These are phyloP conservation scores for Podila epicladia DNA, from an alignment of 192 early-diverging fungal genomes.

Conservation along the genomic window DNA sequence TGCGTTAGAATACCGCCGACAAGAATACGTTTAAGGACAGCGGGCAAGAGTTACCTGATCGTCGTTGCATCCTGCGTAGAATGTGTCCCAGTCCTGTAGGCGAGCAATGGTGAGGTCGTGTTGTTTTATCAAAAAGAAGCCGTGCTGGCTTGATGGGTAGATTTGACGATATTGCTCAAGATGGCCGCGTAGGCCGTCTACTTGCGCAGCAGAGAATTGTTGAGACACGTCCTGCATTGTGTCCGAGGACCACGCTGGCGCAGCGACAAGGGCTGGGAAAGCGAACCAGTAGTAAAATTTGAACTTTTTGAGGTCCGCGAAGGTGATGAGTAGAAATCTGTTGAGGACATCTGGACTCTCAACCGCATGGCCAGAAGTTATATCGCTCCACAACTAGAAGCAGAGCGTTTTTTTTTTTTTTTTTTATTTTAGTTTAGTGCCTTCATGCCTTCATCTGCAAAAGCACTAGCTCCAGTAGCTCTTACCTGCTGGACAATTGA, in stretches of 20 bases:
- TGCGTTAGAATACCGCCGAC: neutral
- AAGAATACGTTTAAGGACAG: neutral
- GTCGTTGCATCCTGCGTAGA: conserved; percentile 51
- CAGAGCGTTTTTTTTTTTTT: conserved; percentile 7
- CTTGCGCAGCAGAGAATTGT: conserved; percentile 12
- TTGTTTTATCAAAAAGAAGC: conserved; percentile 53
- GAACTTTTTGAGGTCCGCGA: conserved; percentile 97
- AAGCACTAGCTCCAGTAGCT: neutral
- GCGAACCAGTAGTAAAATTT: conserved; percentile 95
- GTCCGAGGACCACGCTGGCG: conserved; percentile 63
- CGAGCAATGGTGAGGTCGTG: conserved; percentile 15
- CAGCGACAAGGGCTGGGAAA: conserved; percentile 86
- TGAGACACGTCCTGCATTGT: conserved; percentile 42
- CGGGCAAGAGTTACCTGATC: conserved; percentile 19
- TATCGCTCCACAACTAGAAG: conserved; percentile 75
- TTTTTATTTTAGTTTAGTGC: neutral
- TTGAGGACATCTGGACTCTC: conserved; percentile 71
- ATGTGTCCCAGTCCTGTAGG: conserved; percentile 66
- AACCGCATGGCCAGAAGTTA: conserved; percentile 72
- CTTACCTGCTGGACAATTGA: conserved; percentile 65
- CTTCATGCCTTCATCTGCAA: neutral
- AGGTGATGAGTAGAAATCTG: conserved; percentile 85
- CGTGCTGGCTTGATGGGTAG: conserved; percentile 16
- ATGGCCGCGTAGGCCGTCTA: conserved; percentile 11
- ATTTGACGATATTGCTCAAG: conserved; percentile 18